Evolutionary conservation across 2,329 filamentous ascomycete genomes (phyloP).

Genomic region (Aspergillus spinulosporus): DNA sequence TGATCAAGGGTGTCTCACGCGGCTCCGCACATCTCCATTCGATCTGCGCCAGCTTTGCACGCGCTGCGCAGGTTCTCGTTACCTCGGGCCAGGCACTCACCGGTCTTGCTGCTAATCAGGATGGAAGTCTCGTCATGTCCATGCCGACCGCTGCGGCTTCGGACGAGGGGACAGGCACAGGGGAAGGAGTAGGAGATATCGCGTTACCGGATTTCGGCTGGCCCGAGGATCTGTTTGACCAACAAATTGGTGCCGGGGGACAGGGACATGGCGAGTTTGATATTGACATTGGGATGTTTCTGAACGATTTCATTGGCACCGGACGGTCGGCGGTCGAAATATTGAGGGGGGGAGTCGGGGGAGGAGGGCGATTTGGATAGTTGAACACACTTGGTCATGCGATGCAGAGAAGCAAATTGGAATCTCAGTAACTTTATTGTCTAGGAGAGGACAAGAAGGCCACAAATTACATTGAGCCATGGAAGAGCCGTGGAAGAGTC

Average conservation of each 20-base stretch:
- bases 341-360: conserved; percentile 15
- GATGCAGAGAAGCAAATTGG: no score
- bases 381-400: no score
- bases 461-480: no score
- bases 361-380: neutral
- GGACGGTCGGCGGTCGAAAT: conserved; percentile 30
- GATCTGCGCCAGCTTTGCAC: conserved; percentile 28
- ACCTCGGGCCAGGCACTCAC: conserved; percentile 25
- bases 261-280: conserved; percentile 6
- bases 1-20: conserved; percentile 25
- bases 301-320: conserved; percentile 31
- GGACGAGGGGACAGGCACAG: neutral
- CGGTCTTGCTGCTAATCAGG: conserved; percentile 26
- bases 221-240: conserved; percentile 26
- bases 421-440: no score
- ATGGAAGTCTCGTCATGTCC: conserved; percentile 25
- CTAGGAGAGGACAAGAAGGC: no score
- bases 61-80: conserved; percentile 27
- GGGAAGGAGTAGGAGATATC: conserved; percentile 16
- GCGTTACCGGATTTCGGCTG: conserved; percentile 27
- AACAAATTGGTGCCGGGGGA: conserved; percentile 17
- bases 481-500: no score
- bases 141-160: neutral
- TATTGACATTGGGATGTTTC: conserved; percentile 28
- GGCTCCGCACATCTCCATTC: conserved; percentile 24